Percentiles rank a stretch among this genome's conserved stretches.
phyloP scores from a whole-genome alignment of 345 rosid species.

The Cardamine occulta region DNA sequence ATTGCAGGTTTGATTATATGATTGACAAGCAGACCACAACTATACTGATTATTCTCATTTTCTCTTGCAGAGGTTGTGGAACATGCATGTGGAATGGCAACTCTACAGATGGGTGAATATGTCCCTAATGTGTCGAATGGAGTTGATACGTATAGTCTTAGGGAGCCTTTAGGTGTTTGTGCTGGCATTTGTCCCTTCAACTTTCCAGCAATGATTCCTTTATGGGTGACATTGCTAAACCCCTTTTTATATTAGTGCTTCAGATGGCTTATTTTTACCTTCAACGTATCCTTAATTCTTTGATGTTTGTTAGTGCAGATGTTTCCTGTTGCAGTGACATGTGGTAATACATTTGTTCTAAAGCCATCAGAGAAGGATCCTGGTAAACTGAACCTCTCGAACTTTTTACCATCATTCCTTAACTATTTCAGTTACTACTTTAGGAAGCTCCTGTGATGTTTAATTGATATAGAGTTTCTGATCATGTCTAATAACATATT shows the following conservation, averaged over 20 bases:
- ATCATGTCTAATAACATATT: not conserved
- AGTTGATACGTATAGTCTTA: conserved; percentile 86
- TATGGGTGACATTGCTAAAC: conserved; percentile 65
- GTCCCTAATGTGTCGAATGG: conserved; percentile 87
- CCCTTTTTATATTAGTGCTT: not conserved
- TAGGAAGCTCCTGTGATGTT: not conserved
- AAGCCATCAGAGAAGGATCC: conserved; percentile 99
- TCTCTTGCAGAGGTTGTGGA: conserved; percentile 85
- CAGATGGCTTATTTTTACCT: not conserved
- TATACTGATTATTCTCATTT: not conserved
- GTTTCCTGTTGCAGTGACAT: conserved; percentile 92
- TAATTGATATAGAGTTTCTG: not conserved
- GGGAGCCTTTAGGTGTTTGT: conserved; percentile 98
- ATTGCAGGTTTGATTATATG: conserved; percentile 15
- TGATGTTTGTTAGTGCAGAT: conserved; percentile 60
- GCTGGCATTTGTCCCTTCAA: conserved; percentile 99
- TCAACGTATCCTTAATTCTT: not conserved
- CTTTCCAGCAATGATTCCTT: conserved; percentile 99
- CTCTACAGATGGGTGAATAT: conserved; percentile 95
- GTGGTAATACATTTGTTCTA: conserved; percentile 90
- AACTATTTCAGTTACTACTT: not conserved
- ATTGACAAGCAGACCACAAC: not conserved
- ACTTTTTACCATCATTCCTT: not conserved
- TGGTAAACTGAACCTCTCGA: conserved; percentile 46
- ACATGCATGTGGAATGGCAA: conserved; percentile 98